Evolutionary conservation across 2,329 filamentous ascomycete genomes (phyloP).

Genomic region (Fusarium buharicum): DNA sequence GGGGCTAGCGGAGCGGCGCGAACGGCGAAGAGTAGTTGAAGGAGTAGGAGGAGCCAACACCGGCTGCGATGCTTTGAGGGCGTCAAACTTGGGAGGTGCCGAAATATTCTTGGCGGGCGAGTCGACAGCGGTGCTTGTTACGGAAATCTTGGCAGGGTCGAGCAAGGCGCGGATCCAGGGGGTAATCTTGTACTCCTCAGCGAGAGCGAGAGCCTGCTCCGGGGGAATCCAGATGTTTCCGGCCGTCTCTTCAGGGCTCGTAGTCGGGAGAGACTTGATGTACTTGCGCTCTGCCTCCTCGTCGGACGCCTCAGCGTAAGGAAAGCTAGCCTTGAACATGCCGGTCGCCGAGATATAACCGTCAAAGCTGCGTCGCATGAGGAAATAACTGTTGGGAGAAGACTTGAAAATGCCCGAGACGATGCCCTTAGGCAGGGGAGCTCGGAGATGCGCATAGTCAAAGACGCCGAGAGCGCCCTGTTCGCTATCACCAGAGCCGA

Average conservation of each 20-base stretch:
- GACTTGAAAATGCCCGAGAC: constrained; percentile 92
- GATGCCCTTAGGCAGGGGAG: constrained; percentile 90
- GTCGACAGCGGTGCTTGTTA: constrained; percentile 64
- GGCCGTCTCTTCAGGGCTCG: constrained; percentile 90
- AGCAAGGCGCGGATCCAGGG: constrained; percentile 93
- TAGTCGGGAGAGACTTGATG: constrained; percentile 83
- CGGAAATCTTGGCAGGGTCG: constrained; percentile 81
- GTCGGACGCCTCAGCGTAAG: constrained; percentile 76
- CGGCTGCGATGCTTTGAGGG: constrained; percentile 56
- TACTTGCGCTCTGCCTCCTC: constrained; percentile 82
- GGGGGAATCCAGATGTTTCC: constrained; percentile 97
- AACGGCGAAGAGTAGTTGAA: constrained; percentile 58
- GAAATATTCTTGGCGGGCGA: constrained; percentile 80
- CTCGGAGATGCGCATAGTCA: constrained; percentile 95
- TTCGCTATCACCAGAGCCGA: constrained; percentile 78
- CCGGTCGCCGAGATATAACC: constrained; percentile 87
- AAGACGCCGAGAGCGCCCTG: constrained; percentile 81
- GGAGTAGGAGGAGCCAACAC: constrained; percentile 62
- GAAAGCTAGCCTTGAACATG: constrained; percentile 93
- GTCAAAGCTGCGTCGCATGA: constrained; percentile 91
- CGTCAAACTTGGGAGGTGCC: constrained; percentile 82
- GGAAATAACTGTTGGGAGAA: constrained; percentile 91
- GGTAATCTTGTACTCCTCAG: constrained; percentile 85
- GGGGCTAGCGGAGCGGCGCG: constrained; percentile 68
- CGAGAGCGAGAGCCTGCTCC: constrained; percentile 79